Evolutionary conservation across 83 land plant species (phyloP).

Genomic region (Thuja plicata): DNA sequence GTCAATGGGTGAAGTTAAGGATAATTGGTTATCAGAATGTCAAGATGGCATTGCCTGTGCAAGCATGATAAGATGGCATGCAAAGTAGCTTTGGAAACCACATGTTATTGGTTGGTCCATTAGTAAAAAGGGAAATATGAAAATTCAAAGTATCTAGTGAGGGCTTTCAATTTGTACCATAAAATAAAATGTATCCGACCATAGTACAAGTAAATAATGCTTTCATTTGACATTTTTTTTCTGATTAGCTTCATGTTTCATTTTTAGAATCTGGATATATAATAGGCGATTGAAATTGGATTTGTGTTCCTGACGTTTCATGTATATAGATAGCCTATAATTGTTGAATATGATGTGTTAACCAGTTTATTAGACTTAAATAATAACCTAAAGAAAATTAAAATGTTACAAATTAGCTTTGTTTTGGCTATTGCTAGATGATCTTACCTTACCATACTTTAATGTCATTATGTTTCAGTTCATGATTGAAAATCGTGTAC

Average conservation of each 20-base stretch:
- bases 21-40: neutral
- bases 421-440: neutral
- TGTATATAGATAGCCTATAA: neutral
- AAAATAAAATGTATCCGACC: neutral
- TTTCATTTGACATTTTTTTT: neutral
- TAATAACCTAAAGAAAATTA: neutral
- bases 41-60: neutral
- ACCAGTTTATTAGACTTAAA: neutral
- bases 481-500: neutral
- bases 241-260: neutral
- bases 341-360: neutral
- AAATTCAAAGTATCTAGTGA: neutral
- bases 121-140: neutral
- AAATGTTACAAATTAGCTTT: neutral
- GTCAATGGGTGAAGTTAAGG: neutral
- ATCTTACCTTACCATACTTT: neutral
- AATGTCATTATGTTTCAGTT: slow-evolving; percentile 3
- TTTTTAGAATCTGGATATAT: neutral
- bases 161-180: neutral
- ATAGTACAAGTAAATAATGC: neutral
- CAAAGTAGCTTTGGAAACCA: neutral
- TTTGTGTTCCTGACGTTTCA: neutral
- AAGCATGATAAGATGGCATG: neutral
- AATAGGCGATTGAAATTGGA: neutral
- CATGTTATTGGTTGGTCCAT: neutral